Evolutionary conservation across 1,139 yeast genomes (phyloP).

Genomic region (Kluyveromyces sp.): DNA sequence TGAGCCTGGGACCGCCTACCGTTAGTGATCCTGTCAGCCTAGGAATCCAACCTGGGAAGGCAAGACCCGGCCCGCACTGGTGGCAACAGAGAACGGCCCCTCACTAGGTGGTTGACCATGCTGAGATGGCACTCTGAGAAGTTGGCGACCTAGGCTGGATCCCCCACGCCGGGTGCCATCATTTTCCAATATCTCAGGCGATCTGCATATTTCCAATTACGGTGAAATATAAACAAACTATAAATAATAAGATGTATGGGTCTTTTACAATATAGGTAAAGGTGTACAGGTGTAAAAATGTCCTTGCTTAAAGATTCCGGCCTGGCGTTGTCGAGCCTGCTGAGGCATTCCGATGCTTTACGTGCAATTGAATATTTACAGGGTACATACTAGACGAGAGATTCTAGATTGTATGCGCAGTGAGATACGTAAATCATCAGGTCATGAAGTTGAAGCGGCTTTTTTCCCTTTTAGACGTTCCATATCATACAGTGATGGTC

Average conservation of each 20-base stretch:
- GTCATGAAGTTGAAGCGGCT: background rate
- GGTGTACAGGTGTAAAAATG: background rate
- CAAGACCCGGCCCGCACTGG: background rate
- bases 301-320: too few relatives aligned
- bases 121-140: background rate
- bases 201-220: too few relatives aligned
- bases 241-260: background rate
- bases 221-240: background rate
- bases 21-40: background rate
- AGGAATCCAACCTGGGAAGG: background rate
- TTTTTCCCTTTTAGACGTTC: background rate
- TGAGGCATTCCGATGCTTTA: too few relatives aligned
- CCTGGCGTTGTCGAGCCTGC: background rate
- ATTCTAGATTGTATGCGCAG: background rate
- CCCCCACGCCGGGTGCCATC: background rate
- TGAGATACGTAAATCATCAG: background rate
- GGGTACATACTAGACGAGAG: background rate
- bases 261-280: background rate
- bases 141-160: background rate
- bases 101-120: too few relatives aligned
- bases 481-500: constrained; percentile 21
- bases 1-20: background rate
- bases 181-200: too few relatives aligned
- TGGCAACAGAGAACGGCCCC: background rate
- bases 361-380: background rate